These are phyloP conservation scores for Solanum habrochaites DNA, from an alignment of 257 asterid species.

Conservation along the genomic window DNA sequence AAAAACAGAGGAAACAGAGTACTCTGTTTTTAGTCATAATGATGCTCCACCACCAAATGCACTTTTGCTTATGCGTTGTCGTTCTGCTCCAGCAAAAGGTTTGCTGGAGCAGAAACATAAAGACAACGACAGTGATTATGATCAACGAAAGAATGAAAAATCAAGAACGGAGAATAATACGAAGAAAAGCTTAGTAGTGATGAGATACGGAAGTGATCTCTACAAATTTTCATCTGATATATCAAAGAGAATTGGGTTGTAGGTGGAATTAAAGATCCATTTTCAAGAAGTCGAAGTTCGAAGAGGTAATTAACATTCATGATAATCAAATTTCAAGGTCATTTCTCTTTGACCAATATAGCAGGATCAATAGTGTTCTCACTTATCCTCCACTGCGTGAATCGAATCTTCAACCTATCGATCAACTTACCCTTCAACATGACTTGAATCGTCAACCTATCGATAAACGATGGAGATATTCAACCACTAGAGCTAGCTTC, in stretches of 20 bases:
- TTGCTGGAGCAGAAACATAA: slow-evolving; percentile 48
- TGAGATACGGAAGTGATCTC: slow-evolving; percentile 46
- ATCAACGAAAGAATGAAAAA: not conserved
- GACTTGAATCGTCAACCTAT: not conserved
- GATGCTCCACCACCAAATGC: slow-evolving; percentile 61
- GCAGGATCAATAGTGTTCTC: not conserved
- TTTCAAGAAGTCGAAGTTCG: slow-evolving; percentile 60
- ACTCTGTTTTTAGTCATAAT: not conserved
- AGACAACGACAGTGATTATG: not conserved
- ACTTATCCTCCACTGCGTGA: rapidly evolving
- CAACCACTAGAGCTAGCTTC: not conserved
- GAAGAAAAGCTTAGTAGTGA: slow-evolving; percentile 24
- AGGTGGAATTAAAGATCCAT: slow-evolving; percentile 44
- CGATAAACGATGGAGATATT: not conserved
- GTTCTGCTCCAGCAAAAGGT: slow-evolving; percentile 81
- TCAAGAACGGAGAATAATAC: not conserved
- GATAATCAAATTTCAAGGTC: not conserved
- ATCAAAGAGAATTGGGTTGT: slow-evolving; percentile 60
- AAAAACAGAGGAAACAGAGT: not conserved
- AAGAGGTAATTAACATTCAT: slow-evolving; percentile 39
- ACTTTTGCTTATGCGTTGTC: slow-evolving; percentile 68
- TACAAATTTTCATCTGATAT: slow-evolving; percentile 41
- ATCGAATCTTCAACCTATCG: too few species aligned
- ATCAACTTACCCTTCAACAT: not conserved
- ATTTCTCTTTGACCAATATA: not conserved